Conservation (phyloP, 2,329 filamentous ascomycete species). For the Cytospora leucostoma region DNA sequence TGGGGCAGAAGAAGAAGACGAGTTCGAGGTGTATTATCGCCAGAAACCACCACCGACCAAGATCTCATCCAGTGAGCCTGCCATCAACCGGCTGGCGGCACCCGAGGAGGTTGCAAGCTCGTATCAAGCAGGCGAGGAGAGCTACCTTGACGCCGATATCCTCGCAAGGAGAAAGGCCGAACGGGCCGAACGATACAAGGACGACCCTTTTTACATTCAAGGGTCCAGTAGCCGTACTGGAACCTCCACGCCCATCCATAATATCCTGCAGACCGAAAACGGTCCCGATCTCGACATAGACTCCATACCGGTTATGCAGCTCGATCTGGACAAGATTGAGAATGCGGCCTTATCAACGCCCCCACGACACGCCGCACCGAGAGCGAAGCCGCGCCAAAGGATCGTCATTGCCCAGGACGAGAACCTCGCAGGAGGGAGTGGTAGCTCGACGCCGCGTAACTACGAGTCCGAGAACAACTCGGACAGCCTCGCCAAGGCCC, state of each 20-base stretch:
- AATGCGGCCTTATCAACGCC: slow-evolving; percentile 32
- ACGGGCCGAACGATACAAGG: slow-evolving; percentile 77
- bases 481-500: slow-evolving; percentile 51
- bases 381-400: slow-evolving; percentile 54
- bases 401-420: slow-evolving; percentile 74
- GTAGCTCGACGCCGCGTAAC: slow-evolving; percentile 50
- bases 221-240: slow-evolving; percentile 40
- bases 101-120: slow-evolving; percentile 51
- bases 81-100: slow-evolving; percentile 52
- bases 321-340: slow-evolving; percentile 66
- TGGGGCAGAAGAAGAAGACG: slow-evolving; percentile 58
- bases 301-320: slow-evolving; percentile 91
- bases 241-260: slow-evolving; percentile 75
- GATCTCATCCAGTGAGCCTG: slow-evolving; percentile 55
- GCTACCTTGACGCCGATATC: slow-evolving; percentile 71
- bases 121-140: slow-evolving; percentile 64
- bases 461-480: slow-evolving; percentile 58
- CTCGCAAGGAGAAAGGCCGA: slow-evolving; percentile 74
- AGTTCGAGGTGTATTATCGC: slow-evolving; percentile 69
- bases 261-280: slow-evolving; percentile 71
- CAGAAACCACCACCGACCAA: slow-evolving; percentile 54
- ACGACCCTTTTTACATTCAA: slow-evolving; percentile 93
- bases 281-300: slow-evolving; percentile 85
- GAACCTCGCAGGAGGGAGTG: slow-evolving; percentile 58
- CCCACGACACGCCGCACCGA: slow-evolving; percentile 32